Percentiles rank a stretch among this genome's conserved stretches.
Conservation (phyloP, 148 eudicot genomes). For the Rhododendron vialii region DNA sequence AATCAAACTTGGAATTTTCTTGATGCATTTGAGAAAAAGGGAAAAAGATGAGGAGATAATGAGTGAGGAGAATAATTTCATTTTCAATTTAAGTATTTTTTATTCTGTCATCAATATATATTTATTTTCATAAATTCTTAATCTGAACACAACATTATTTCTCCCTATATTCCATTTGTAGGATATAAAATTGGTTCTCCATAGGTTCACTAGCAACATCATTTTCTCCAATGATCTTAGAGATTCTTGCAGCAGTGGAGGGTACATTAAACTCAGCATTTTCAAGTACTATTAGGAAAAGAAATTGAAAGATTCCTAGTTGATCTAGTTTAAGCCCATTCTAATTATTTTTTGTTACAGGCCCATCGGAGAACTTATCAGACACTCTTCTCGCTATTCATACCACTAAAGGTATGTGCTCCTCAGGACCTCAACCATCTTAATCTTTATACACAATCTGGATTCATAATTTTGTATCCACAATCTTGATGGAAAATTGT, state of each 20-base stretch:
- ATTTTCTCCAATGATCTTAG: conserved; percentile 53
- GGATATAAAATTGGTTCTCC: conserved; percentile 39
- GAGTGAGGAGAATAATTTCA: too few species aligned
- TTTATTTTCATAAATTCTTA: neutral
- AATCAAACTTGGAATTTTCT: too few species aligned
- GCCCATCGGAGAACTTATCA: conserved; percentile 35
- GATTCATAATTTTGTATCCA: neutral
- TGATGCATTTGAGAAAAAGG: too few species aligned
- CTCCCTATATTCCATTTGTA: neutral
- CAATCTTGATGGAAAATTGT: neutral
- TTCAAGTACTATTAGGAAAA: neutral
- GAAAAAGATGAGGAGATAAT: too few species aligned
- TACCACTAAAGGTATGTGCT: neutral
- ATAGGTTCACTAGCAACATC: conserved; percentile 46
- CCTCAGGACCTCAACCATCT: neutral
- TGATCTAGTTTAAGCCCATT: neutral
- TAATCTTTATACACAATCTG: neutral
- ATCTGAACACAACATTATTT: neutral
- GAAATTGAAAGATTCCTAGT: neutral
- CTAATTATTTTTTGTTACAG: conserved; percentile 4
- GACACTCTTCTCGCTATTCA: conserved; percentile 27
- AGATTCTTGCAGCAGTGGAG: conserved; percentile 49
- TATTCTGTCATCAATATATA: too few species aligned
- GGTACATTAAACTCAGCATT: conserved; percentile 18
- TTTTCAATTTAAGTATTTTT: too few species aligned